Evolutionary conservation across 1,284 basidiomycete species (phyloP).

Genomic region (Puccinia horiana): DNA sequence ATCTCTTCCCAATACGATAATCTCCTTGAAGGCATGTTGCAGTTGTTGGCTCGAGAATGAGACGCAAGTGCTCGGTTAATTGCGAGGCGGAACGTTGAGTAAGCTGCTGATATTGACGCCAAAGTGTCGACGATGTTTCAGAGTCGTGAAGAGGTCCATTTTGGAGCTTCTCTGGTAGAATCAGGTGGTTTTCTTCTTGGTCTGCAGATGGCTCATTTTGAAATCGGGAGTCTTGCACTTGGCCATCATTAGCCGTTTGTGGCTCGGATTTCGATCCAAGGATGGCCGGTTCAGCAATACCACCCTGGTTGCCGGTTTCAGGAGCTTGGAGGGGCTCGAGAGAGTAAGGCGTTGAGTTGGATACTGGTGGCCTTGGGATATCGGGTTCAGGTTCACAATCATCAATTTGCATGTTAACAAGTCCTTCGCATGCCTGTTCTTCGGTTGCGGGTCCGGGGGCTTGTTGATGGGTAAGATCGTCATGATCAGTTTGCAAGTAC

Average conservation of each 20-base stretch:
- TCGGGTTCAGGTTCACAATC: slow-evolving; percentile 28
- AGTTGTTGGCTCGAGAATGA: slow-evolving; percentile 91
- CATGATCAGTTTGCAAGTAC: slow-evolving; percentile 28
- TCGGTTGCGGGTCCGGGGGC: slow-evolving; percentile 46
- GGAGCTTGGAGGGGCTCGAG: slow-evolving; percentile 53
- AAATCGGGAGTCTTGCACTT: slow-evolving; percentile 66
- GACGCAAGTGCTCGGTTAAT: slow-evolving; percentile 94
- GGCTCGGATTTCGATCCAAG: slow-evolving; percentile 7
- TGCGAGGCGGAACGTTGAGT: slow-evolving; percentile 41
- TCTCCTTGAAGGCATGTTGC: slow-evolving; percentile 94
- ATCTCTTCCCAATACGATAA: slow-evolving; percentile 93
- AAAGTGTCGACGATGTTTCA: slow-evolving; percentile 57
- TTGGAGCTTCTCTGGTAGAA: background rate
- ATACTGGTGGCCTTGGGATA: slow-evolving; percentile 52
- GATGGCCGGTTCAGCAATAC: slow-evolving; percentile 58
- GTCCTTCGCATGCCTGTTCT: slow-evolving; percentile 37
- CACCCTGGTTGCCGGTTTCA: slow-evolving; percentile 61
- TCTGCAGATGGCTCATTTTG: slow-evolving; percentile 68
- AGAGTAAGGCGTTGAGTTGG: slow-evolving; percentile 56
- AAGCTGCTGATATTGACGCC: slow-evolving; percentile 47
- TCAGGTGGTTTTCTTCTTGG: slow-evolving; percentile 24
- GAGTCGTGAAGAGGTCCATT: background rate
- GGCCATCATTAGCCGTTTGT: slow-evolving; percentile 61
- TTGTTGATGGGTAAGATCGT: slow-evolving; percentile 14
- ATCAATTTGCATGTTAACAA: slow-evolving; percentile 38